These are phyloP conservation scores for Pichia sp. DNA, from an alignment of 1,139 yeast genomes.

Conservation along the genomic window DNA sequence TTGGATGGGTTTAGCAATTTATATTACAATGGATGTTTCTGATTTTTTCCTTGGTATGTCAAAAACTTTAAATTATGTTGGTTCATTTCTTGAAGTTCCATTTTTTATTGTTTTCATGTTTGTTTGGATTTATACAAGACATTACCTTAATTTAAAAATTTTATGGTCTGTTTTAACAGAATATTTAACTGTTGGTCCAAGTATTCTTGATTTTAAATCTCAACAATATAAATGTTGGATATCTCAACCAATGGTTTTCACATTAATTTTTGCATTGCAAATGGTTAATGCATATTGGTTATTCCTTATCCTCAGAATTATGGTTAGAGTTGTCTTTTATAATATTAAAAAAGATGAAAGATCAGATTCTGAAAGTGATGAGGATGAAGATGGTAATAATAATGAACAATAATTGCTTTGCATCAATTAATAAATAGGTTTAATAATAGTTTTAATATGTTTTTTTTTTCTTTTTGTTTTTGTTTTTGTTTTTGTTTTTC, in stretches of 20 bases:
- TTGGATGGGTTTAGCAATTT: constrained; percentile 88
- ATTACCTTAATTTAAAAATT: constrained; percentile 70
- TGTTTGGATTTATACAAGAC: constrained; percentile 86
- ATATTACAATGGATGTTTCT: constrained; percentile 91
- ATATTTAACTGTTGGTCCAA: constrained; percentile 78
- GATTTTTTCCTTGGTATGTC: constrained; percentile 84
- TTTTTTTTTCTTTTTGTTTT: neutral
- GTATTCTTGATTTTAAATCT: constrained; percentile 75
- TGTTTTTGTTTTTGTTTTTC: neutral
- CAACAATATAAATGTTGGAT: constrained; percentile 96
- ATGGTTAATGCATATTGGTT: constrained; percentile 85
- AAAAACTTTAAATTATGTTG: constrained; percentile 77
- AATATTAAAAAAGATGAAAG: constrained; percentile 75
- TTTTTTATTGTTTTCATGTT: constrained; percentile 61
- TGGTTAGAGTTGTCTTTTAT: constrained; percentile 49
- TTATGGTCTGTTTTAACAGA: constrained; percentile 87
- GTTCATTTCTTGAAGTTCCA: constrained; percentile 56
- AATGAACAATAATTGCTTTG: neutral
- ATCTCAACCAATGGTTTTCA: constrained; percentile 83
- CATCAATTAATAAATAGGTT: too few species aligned
- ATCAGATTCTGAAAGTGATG: constrained; percentile 73
- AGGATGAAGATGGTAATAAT: constrained; percentile 32
- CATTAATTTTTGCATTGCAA: constrained; percentile 71
- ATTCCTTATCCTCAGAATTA: constrained; percentile 69
- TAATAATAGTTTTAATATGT: neutral